Base-by-base conservation (phyloP, 345 rosid species). In the Dovyalis caffra region DNA sequence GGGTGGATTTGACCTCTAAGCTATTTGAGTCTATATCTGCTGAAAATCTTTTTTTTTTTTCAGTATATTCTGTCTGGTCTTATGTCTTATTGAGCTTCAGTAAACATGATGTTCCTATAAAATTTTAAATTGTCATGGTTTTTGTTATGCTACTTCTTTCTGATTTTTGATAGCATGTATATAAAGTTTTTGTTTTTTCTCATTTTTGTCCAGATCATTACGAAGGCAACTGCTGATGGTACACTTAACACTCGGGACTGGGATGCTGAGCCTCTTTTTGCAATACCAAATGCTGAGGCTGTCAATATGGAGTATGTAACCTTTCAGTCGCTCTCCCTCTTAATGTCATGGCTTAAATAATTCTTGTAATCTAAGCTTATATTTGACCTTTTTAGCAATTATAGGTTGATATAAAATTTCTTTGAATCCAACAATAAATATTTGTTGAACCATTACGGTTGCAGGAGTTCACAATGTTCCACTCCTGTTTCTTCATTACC, bases 181-280 rank as follows among this genome's bases (percentile, higher is more conserved):
- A 25, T 76, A 45, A 15, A 35, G 26, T 45, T 63, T 76, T n/a
- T n/a, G n/a, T n/a, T n/a, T 75, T 56, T 49, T 29, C 61, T 33
- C 6, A 37, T 29, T 38, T 68, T 45, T 71, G 58, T 82, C 49
- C 87, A 94, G 98, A 82, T 92, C 56, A 89, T 92, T 85, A 88
- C 84, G 12, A 87, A 81, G 62, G 96, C 97, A 72, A 89, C 80
- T 43, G 82, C 86, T 69, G 94, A 92, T 85, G 83, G 90, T 32
- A 89, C 96, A 57, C 87, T 94, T 51, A 32, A 81, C 76, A 87
- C 90, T 4, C 88, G 85, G 64, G 96, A 94, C 75, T 94, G 97
- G 97, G 97, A 94, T 82, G 80, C 64, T 34, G 94, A 92, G 85
- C 93, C 98, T 72, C 91, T 94, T 78, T 92, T 86, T 78, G 80